Evolutionary conservation across 2,329 filamentous ascomycete genomes (phyloP), one percentile per base, ranked within the genome.

Genomic region (Cephalotrichum gorgonifer): DNA sequence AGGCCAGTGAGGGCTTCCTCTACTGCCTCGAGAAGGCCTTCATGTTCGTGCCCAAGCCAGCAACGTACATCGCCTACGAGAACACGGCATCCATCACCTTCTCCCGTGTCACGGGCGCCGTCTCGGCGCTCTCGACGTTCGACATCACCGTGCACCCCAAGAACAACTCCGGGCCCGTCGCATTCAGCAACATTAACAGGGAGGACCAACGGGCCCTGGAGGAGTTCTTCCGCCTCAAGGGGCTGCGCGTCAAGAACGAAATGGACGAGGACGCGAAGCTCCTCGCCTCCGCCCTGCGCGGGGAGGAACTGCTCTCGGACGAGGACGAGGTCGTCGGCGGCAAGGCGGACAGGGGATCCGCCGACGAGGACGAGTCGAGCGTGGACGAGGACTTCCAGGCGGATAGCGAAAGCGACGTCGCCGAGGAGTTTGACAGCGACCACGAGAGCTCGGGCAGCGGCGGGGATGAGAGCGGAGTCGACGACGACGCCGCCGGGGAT

Each of bases 111-210:
- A 89, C 89, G 53, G 93, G 93, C 52, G 90, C 91, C 49, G 84
- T 97, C 53, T 95, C 91, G 47, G 88, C 93, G 45, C 86, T 91
- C 56, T 87, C 93, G 51, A 98, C 93, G 2, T 98, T 98, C 62
- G 93, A 98, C 65, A 96, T 98, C 58, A 93, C 89, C 1, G 87
- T 98, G 51, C 83, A 83, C 49, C 78, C 96, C 72, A 97, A 96
- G 75, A 81, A 75, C 56, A 87, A 86, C n/a, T 76, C 80, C 47
- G 86, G 86, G 50, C 89, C 95, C 60, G 88, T 90, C 58, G 90
- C 96, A 61, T 98, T 98, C 72, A 95, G 89, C 70, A 98, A 98
- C 73, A 98, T 98, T 66, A 98, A 96, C 65, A 86, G 91, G 58
- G 93, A 98, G 71, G 93, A 98, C 64, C 88, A 97, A 67, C 87